These are phyloP conservation scores for Pogostemon cablin DNA, from an alignment of 257 asterid genomes.

Conservation along the genomic window DNA sequence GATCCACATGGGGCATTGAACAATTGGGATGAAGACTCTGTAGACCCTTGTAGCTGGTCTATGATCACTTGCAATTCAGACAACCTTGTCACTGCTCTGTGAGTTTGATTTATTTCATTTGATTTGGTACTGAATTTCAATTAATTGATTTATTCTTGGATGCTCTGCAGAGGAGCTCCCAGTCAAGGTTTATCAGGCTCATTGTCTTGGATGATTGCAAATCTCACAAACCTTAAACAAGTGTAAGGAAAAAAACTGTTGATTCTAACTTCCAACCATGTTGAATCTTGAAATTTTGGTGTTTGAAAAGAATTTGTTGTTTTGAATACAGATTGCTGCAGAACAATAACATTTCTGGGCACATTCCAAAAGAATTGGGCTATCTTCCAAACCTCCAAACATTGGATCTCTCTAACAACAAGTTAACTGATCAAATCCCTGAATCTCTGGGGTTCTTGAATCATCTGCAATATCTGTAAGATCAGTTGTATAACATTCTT, in stretches of 20 bases:
- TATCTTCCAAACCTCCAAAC: conserved; percentile 75
- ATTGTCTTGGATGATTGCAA: conserved; percentile 72
- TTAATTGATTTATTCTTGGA: conserved; percentile 17
- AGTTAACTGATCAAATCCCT: conserved; percentile 67
- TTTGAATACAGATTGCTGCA: conserved; percentile 66
- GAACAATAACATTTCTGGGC: conserved; percentile 81
- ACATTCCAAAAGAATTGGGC: conserved; percentile 81
- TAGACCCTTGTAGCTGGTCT: conserved; percentile 98
- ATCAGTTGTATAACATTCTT: not conserved
- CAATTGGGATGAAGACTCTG: conserved; percentile 95
- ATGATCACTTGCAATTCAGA: conserved; percentile 91
- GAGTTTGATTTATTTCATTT: conserved; percentile 29
- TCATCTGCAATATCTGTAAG: conserved; percentile 86
- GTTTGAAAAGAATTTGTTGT: not conserved
- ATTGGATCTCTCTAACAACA: conserved; percentile 85
- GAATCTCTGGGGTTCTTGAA: conserved; percentile 65
- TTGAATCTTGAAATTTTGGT: conserved; percentile 10
- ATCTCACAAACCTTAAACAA: conserved; percentile 89
- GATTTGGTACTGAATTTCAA: not conserved
- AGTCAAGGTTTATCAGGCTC: conserved; percentile 90
- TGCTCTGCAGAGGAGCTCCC: conserved; percentile 77
- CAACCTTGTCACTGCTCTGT: conserved; percentile 82
- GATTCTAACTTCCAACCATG: not conserved
- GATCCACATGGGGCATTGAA: conserved; percentile 88
- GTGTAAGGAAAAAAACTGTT: conserved; percentile 49